These are phyloP conservation scores for Linum usitatissimum DNA, from an alignment of 345 rosid species.

Conservation along the genomic window DNA sequence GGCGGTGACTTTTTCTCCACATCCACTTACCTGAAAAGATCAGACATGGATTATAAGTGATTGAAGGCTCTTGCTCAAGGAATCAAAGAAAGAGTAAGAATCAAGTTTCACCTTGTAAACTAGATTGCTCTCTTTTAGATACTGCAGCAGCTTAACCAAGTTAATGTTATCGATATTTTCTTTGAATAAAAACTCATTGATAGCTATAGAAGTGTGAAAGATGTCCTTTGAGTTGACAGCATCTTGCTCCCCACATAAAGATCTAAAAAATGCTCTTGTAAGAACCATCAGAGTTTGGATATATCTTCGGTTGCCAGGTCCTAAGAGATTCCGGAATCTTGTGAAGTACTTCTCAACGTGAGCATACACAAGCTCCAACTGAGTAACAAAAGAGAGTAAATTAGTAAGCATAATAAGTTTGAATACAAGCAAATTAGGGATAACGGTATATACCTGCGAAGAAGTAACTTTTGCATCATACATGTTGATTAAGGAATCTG, in stretches of 20 bases:
- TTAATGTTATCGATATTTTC: slow-evolving; percentile 82
- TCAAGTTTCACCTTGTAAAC: slow-evolving; percentile 60
- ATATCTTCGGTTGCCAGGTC: slow-evolving; percentile 87
- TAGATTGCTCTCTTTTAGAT: slow-evolving; percentile 72
- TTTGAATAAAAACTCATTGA: slow-evolving; percentile 73
- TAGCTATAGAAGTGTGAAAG: slow-evolving; percentile 52
- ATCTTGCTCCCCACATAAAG: slow-evolving; percentile 30
- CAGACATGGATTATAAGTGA: slow-evolving; percentile 12
- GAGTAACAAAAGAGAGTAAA: slow-evolving; percentile 11
- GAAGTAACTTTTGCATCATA: slow-evolving; percentile 62
- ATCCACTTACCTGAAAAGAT: slow-evolving; percentile 56
- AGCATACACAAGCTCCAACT: slow-evolving; percentile 66
- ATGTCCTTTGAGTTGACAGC: slow-evolving; percentile 22
- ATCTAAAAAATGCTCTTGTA: slow-evolving; percentile 49
- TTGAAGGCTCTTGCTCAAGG: slow-evolving; percentile 5
- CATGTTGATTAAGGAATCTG: slow-evolving; percentile 88
- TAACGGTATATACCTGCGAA: slow-evolving; percentile 42
- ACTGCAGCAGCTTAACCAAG: slow-evolving; percentile 61
- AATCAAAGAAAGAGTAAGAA: slow-evolving; percentile 6
- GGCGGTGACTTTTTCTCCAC: slow-evolving; percentile 46
- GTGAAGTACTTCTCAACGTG: slow-evolving; percentile 56
- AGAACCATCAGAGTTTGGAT: slow-evolving; percentile 77
- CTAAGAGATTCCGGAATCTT: slow-evolving; percentile 57
- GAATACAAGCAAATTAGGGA: slow-evolving; percentile 2
- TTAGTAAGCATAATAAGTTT: neutral